Base-by-base conservation (phyloP, 306 rosid species). In the Ziziphus jujuba region DNA sequence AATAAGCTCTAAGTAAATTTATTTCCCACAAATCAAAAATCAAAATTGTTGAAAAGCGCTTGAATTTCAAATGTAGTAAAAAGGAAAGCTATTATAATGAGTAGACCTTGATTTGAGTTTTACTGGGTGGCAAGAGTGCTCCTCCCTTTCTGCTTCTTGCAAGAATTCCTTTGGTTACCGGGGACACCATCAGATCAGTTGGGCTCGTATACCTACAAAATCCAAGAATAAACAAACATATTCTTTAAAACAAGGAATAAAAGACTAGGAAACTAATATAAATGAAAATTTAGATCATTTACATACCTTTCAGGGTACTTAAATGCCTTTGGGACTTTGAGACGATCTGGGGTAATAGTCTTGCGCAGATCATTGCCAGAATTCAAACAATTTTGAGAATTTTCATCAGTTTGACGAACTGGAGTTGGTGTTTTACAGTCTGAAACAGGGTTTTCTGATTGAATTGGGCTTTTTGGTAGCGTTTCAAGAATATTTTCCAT, bases 101-200 rank as follows among this genome's bases (percentile, higher is more conserved):
- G 60, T 4, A 22, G 43, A 87, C 91, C 95, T 82, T 84, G 36
- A 68, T 73, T 14, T 73, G 76, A 75, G 65, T 76, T 74, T 31
- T 80, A 47, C 79, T 77, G 11, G 90, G 87, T 7, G 97, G 91
- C 70, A 91, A 73, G 44, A 80, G 55, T 9, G 76, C 72, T 45
- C 70, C 87, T 49, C 87, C 80, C 77, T 74, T 90, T 77, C 87
- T 86, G 71, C 77, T 73, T 75, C 96, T 84, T 23, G 96, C 96
- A 3, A 84, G 85, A 55, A 92, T 82, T 22, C 91, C 97, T 78
- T 87, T 86, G 49, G 90, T 87, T 22, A 90, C 82, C 15, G 97
- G 97, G 24, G 97, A 92, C 53, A 92, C 72, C 80, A 87, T 83
- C 81, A 73, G 45, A 78, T 92, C 98, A 16, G 98, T 92, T n/a